Percentiles rank a stretch among this genome's conserved stretches.
Evolutionary conservation across 352 stramenopile genomes (phyloP).

Genomic region (Pythium scleroteichum): DNA sequence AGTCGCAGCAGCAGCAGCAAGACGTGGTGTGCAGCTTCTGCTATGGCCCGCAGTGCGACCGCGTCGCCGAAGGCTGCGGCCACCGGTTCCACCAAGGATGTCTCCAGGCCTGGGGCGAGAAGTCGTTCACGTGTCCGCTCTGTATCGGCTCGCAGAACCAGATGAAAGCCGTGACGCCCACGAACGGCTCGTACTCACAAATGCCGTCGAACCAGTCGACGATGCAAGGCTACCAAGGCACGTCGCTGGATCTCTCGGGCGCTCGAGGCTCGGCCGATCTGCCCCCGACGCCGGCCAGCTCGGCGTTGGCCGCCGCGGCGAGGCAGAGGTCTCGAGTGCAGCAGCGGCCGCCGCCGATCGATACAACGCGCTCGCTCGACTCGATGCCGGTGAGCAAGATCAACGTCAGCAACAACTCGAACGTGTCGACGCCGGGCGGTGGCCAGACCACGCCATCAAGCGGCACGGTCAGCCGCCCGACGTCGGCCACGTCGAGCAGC

Average conservation of each 20-base stretch:
- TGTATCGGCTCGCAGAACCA: constrained; percentile 19
- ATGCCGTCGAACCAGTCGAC: constrained; percentile 17
- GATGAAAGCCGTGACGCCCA: constrained; percentile 27
- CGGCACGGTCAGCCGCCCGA: constrained; percentile 20
- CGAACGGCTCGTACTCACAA: constrained; percentile 30
- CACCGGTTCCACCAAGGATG: constrained; percentile 69
- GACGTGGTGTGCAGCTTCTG: constrained; percentile 29
- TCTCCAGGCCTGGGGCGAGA: constrained; percentile 68
- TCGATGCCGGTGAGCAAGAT: constrained; percentile 24
- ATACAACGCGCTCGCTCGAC: constrained; percentile 25
- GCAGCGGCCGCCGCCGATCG: constrained; percentile 27
- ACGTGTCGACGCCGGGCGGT: constrained; percentile 1
- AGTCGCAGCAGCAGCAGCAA: constrained; percentile 25
- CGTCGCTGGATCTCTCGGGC: constrained; percentile 16
- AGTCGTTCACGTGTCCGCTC: constrained; percentile 31
- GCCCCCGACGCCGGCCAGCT: background rate
- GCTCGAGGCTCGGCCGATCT: constrained; percentile 10
- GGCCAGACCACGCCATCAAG: constrained; percentile 22
- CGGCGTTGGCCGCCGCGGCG: background rate
- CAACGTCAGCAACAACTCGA: background rate
- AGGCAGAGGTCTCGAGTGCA: constrained; percentile 18
- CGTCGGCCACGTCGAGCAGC: constrained; percentile 25
- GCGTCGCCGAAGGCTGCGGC: constrained; percentile 55
- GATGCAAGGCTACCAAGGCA: constrained; percentile 23
- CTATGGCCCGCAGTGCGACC: constrained; percentile 35